Conservation (phyloP, 2,329 filamentous ascomycete species). For the Phyllosticta citrichinensis region DNA sequence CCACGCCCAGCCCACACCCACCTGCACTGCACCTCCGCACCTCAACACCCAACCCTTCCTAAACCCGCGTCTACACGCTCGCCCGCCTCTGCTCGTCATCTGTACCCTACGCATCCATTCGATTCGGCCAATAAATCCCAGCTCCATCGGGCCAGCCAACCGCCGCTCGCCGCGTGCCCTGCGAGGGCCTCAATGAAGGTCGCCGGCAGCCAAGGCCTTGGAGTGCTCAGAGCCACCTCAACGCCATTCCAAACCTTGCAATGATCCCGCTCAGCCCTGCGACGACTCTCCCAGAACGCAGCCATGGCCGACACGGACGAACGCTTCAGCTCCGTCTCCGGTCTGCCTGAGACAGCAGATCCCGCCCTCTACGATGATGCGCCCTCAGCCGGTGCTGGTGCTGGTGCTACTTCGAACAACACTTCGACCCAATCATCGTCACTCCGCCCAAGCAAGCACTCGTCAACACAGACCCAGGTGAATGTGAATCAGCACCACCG, state of each 20-base stretch:
- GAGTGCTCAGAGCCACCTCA: conserved; percentile 10
- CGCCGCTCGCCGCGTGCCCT: conserved; percentile 10
- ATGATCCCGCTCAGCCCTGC: conserved; percentile 16
- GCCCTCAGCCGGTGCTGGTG: conserved; percentile 3
- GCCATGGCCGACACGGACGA: conserved; percentile 24
- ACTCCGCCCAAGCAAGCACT: conserved; percentile 10
- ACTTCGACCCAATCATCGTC: conserved; percentile 10
- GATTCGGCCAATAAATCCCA: not conserved
- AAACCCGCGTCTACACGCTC: not conserved
- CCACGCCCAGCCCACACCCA: no score
- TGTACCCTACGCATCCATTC: not conserved
- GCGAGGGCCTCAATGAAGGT: not conserved
- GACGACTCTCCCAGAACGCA: conserved; percentile 12
- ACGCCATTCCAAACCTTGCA: conserved; percentile 6
- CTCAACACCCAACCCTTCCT: not conserved
- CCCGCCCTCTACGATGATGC: conserved; percentile 12
- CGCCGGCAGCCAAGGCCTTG: not conserved
- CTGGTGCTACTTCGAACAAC: conserved; percentile 13
- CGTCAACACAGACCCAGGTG: conserved; percentile 13
- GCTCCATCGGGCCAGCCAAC: not conserved
- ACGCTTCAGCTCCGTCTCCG: conserved; percentile 28
- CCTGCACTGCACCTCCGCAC: not conserved
- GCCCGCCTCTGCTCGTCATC: not conserved
- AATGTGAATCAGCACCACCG: conserved; percentile 12
- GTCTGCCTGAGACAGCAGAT: conserved; percentile 27